These are phyloP conservation scores for Cryphonectria parasitica DNA, from an alignment of 2,329 filamentous ascomycete genomes.

Conservation along the genomic window DNA sequence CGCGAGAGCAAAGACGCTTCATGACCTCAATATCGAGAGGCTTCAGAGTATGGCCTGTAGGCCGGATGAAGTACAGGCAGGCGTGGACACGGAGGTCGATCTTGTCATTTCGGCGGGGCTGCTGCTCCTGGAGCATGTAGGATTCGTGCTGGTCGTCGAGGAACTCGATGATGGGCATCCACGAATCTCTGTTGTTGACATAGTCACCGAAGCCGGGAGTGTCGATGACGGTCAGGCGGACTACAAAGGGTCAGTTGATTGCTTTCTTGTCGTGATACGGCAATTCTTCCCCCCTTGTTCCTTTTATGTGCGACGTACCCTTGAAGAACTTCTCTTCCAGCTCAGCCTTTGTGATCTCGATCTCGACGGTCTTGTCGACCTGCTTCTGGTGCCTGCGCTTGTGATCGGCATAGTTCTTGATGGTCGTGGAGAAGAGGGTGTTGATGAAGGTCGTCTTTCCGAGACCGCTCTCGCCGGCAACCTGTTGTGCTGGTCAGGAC, in stretches of 20 bases:
- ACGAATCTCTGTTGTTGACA: constrained; percentile 99
- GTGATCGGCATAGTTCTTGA: constrained; percentile 99
- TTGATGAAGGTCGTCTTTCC: constrained; percentile 99
- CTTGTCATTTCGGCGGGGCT: constrained; percentile 96
- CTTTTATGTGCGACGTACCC: constrained; percentile 60
- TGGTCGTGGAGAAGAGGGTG: constrained; percentile 99
- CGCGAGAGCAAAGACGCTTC: constrained; percentile 97
- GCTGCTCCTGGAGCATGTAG: constrained; percentile 99
- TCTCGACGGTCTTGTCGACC: constrained; percentile 99
- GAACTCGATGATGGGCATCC: constrained; percentile 99
- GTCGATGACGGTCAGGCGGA: constrained; percentile 97
- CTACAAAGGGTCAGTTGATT: constrained; percentile 51
- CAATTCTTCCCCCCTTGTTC: constrained; percentile 6
- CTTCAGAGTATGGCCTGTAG: constrained; percentile 97
- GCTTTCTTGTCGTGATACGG: neutral
- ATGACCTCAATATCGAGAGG: constrained; percentile 99
- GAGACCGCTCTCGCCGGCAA: constrained; percentile 96
- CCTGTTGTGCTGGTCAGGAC: constrained; percentile 53
- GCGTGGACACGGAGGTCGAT: constrained; percentile 98
- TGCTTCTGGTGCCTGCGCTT: constrained; percentile 99
- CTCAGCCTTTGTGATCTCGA: constrained; percentile 99
- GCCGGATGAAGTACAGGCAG: constrained; percentile 98
- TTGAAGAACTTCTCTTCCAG: constrained; percentile 99
- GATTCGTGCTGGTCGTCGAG: constrained; percentile 99
- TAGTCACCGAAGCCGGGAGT: constrained; percentile 99